A percentile compares a stretch with the other conserved stretches of the same genome.
These are phyloP conservation scores for Fusarium sp. DNA, from an alignment of 2,329 filamentous ascomycete genomes.

Conservation along the genomic window DNA sequence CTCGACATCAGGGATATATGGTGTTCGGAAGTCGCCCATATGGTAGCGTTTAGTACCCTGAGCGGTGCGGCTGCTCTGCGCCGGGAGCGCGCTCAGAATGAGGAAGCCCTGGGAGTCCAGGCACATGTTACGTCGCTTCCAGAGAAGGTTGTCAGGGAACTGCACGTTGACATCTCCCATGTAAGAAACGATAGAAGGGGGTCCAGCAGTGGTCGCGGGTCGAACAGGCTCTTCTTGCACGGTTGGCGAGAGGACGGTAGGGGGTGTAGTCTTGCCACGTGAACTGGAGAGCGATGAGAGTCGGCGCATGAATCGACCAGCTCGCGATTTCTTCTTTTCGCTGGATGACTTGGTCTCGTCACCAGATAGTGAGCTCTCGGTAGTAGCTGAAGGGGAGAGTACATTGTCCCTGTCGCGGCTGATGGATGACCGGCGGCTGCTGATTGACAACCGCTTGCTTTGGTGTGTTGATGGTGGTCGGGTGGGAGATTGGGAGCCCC, in stretches of 20 bases:
- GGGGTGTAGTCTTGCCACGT: conserved; percentile 57
- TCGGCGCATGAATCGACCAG: conserved; percentile 68
- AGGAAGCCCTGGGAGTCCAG: conserved; percentile 87
- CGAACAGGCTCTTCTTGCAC: conserved; percentile 56
- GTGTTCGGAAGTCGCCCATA: conserved; percentile 82
- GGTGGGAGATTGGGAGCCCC: conserved; percentile 56
- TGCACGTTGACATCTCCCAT: conserved; percentile 96
- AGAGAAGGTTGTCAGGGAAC: conserved; percentile 94
- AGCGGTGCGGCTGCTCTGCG: conserved; percentile 62
- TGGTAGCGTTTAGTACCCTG: conserved; percentile 79
- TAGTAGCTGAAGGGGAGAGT: conserved; percentile 55
- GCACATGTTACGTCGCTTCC: conserved; percentile 92
- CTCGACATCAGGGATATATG: conserved; percentile 88
- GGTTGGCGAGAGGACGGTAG: conserved; percentile 60
- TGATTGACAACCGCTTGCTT: conserved; percentile 71
- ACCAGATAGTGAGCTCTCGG: conserved; percentile 59
- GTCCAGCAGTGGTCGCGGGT: conserved; percentile 47
- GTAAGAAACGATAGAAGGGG: conserved; percentile 67
- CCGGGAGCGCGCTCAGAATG: conserved; percentile 74
- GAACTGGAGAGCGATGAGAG: conserved; percentile 65
- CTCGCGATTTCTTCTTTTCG: conserved; percentile 63
- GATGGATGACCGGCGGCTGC: conserved; percentile 66
- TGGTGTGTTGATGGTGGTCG: conserved; percentile 61
- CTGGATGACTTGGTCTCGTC: conserved; percentile 58
- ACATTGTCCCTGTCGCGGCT: conserved; percentile 54